A percentile compares a stretch with the other conserved stretches of the same genome.
Conservation (phyloP, 2,329 filamentous ascomycete genomes). For the Hypoxylon sp. region DNA sequence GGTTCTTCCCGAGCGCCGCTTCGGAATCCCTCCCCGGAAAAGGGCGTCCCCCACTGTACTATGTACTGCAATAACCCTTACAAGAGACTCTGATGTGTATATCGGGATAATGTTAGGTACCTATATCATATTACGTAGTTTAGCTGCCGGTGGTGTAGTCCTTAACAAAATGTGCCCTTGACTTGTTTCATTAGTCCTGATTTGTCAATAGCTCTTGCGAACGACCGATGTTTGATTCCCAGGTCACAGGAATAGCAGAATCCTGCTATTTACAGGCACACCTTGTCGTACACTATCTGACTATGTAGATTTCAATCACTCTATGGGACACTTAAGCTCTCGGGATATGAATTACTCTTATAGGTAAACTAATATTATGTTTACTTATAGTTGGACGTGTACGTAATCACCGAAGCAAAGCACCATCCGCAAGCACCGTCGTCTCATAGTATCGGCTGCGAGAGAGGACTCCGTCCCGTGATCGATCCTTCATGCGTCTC, state of each 20-base stretch:
- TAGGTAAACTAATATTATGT: slow-evolving; percentile 13
- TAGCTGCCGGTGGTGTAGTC: neutral
- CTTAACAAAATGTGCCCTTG: slow-evolving; percentile 8
- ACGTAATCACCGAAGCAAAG: slow-evolving; percentile 18
- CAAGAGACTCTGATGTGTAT: slow-evolving; percentile 10
- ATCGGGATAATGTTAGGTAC: slow-evolving; percentile 20
- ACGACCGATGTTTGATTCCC: slow-evolving; percentile 33
- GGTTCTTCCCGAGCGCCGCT: slow-evolving; percentile 32
- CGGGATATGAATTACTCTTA: slow-evolving; percentile 17
- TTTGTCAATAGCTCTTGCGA: slow-evolving; percentile 14
- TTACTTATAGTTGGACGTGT: slow-evolving; percentile 18
- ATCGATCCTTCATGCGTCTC: slow-evolving; percentile 40
- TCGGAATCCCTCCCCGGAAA: slow-evolving; percentile 45
- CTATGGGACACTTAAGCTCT: neutral
- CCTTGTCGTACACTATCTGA: neutral
- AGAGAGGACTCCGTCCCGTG: slow-evolving; percentile 40
- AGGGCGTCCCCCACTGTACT: slow-evolving; percentile 32
- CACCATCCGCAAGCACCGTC: slow-evolving; percentile 6
- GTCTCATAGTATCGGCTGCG: slow-evolving; percentile 24
- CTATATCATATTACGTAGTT: slow-evolving; percentile 29
- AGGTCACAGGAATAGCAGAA: slow-evolving; percentile 16
- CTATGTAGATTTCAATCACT: neutral
- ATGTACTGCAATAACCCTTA: slow-evolving; percentile 23
- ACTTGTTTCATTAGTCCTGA: slow-evolving; percentile 24
- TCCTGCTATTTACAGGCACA: slow-evolving; percentile 13